Evolutionary conservation across 2,329 filamentous ascomycete species (phyloP).

Genomic region (Fusarium sp.): DNA sequence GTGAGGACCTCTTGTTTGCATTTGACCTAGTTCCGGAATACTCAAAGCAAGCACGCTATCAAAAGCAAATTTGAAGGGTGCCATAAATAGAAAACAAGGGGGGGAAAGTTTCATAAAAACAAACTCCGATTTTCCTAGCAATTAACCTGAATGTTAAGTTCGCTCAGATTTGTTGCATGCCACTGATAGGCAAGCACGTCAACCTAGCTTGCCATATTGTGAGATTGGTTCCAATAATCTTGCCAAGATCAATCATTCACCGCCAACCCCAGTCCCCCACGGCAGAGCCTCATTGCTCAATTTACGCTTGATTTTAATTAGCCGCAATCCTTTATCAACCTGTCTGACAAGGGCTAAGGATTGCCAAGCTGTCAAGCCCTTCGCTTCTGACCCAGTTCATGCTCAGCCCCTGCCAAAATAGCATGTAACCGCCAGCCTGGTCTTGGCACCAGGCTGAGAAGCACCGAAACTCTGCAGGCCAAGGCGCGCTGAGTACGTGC

Average conservation of each 20-base stretch:
- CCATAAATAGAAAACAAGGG: not conserved
- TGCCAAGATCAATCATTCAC: not conserved
- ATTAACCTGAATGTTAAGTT: not conserved
- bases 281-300: not conserved
- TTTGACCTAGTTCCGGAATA: not conserved
- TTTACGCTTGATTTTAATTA: not conserved
- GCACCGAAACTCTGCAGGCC: not conserved
- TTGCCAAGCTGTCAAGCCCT: not conserved
- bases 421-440: not conserved
- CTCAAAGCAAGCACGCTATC: not conserved
- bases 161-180: not conserved
- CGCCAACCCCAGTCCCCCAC: not conserved
- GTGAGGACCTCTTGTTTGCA: not conserved
- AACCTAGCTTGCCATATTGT: not conserved
- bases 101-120: not conserved
- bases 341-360: not conserved
- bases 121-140: not conserved
- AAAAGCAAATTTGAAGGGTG: not conserved
- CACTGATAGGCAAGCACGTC: not conserved
- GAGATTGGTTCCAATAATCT: not conserved
- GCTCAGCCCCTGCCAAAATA: not conserved
- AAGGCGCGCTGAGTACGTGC: not conserved
- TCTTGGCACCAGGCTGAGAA: not conserved
- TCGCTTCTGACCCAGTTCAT: not conserved
- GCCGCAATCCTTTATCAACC: not conserved